A percentile compares a stretch with the other conserved stretches of the same genome.
These are phyloP conservation scores for Pythium aphanidermatum DNA, from an alignment of 352 stramenopile genomes.

Conservation along the genomic window DNA sequence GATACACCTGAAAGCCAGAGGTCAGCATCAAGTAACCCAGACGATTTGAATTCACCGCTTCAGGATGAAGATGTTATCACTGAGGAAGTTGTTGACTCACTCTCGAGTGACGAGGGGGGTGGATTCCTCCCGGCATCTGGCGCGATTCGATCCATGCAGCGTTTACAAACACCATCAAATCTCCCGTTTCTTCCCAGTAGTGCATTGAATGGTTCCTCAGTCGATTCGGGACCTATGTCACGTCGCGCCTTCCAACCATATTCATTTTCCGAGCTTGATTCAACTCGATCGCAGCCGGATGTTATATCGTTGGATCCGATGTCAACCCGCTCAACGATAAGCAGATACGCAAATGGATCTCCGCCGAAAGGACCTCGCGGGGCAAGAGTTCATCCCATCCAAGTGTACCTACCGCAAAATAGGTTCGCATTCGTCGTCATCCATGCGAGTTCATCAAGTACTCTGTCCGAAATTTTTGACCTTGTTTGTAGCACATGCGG, in stretches of 20 bases:
- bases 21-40: constrained; percentile 2
- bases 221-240: constrained; percentile 22
- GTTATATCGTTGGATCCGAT: constrained; percentile 50
- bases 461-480: constrained; percentile 72
- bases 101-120: constrained; percentile 19
- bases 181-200: constrained; percentile 21
- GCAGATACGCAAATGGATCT: constrained; percentile 22
- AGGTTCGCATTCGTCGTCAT: constrained; percentile 77
- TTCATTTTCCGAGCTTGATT: constrained; percentile 40
- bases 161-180: constrained; percentile 56
- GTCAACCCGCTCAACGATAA: constrained; percentile 41
- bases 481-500: constrained; percentile 71
- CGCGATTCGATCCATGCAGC: constrained; percentile 53
- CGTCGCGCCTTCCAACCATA: constrained; percentile 47
- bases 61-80: constrained; percentile 17
- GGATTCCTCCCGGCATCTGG: constrained; percentile 44
- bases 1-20: constrained; percentile 25
- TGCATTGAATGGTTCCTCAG: constrained; percentile 4
- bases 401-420: constrained; percentile 84
- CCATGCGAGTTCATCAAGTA: constrained; percentile 43
- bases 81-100: constrained; percentile 37
- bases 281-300: constrained; percentile 47
- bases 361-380: constrained; percentile 35
- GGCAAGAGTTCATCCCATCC: constrained; percentile 37
- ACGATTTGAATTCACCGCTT: constrained; percentile 12